Evolutionary conservation across 2,329 filamentous ascomycete genomes (phyloP).

Genomic region (Fusarium proliferatum): DNA sequence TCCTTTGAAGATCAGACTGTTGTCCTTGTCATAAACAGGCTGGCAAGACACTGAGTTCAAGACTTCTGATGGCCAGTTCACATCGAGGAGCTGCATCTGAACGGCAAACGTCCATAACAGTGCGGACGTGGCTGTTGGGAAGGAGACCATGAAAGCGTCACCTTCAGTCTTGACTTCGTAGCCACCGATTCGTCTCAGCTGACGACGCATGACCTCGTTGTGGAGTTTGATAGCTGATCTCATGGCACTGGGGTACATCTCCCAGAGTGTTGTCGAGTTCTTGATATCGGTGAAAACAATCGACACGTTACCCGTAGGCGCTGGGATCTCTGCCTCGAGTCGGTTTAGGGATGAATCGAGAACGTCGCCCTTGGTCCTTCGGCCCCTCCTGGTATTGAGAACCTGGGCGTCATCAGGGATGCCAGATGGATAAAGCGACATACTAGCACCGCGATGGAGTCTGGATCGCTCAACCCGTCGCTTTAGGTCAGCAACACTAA

Average conservation of each 20-base stretch:
- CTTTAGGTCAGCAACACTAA: slow-evolving; percentile 91
- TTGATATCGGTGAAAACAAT: slow-evolving; percentile 99
- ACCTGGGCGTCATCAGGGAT: slow-evolving; percentile 77
- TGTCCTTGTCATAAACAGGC: slow-evolving; percentile 83
- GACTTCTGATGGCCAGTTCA: slow-evolving; percentile 93
- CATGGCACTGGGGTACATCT: slow-evolving; percentile 95
- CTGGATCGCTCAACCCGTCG: slow-evolving; percentile 80
- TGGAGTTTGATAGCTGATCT: slow-evolving; percentile 96
- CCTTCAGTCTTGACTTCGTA: slow-evolving; percentile 99
- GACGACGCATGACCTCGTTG: slow-evolving; percentile 95
- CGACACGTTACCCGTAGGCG: slow-evolving; percentile 88
- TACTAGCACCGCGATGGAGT: slow-evolving; percentile 80
- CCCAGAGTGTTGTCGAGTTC: slow-evolving; percentile 96
- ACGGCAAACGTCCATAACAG: slow-evolving; percentile 97
- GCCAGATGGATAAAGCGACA: slow-evolving; percentile 84
- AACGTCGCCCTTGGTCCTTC: slow-evolving; percentile 71
- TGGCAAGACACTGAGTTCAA: slow-evolving; percentile 87
- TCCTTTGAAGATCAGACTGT: slow-evolving; percentile 90
- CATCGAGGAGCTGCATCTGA: slow-evolving; percentile 86
- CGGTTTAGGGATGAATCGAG: slow-evolving; percentile 88
- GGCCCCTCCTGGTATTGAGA: slow-evolving; percentile 71
- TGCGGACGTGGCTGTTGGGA: slow-evolving; percentile 94
- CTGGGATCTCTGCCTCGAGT: slow-evolving; percentile 89
- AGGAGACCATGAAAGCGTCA: slow-evolving; percentile 99
- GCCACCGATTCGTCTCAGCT: slow-evolving; percentile 91